Conservation (phyloP, 345 rosid species). For the Mercurialis annua region DNA sequence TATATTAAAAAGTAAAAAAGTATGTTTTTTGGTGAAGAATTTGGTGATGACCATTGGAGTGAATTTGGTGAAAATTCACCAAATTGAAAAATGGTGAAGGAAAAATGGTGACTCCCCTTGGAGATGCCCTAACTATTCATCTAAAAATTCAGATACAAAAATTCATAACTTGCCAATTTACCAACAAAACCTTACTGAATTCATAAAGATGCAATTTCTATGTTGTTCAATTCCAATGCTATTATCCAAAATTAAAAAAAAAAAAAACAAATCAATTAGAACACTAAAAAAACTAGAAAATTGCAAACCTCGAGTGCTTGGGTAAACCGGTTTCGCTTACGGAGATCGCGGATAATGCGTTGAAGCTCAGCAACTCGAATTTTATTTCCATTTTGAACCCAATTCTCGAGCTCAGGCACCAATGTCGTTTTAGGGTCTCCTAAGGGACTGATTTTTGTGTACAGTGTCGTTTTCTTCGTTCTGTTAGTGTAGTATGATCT, state of each 20-base stretch:
- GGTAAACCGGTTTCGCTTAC: constrained; percentile 66
- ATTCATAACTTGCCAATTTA: neutral
- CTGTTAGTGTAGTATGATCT: constrained; percentile 61
- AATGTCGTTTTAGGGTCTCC: constrained; percentile 56
- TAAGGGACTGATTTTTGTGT: constrained; percentile 74
- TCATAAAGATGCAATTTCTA: neutral
- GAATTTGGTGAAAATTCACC: too few relatives aligned
- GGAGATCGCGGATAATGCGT: constrained; percentile 78
- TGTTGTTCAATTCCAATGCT: neutral
- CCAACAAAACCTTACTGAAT: neutral
- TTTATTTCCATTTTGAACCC: constrained; percentile 57
- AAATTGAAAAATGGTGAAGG: too few relatives aligned
- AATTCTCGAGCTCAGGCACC: constrained; percentile 67
- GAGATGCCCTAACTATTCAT: too few relatives aligned
- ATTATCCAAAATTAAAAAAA: constrained; percentile 18
- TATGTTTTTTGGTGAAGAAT: too few relatives aligned
- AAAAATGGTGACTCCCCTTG: too few relatives aligned
- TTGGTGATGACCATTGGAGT: too few relatives aligned
- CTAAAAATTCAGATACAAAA: neutral
- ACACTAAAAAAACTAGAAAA: neutral
- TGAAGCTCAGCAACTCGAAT: constrained; percentile 75
- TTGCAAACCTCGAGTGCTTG: constrained; percentile 76
- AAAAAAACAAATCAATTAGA: constrained; percentile 6
- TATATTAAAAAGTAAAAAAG: too few relatives aligned
- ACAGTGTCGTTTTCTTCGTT: constrained; percentile 52